phyloP scores from a whole-genome alignment of 2,329 filamentous ascomycete genomes.

The Penicillium sp. region DNA sequence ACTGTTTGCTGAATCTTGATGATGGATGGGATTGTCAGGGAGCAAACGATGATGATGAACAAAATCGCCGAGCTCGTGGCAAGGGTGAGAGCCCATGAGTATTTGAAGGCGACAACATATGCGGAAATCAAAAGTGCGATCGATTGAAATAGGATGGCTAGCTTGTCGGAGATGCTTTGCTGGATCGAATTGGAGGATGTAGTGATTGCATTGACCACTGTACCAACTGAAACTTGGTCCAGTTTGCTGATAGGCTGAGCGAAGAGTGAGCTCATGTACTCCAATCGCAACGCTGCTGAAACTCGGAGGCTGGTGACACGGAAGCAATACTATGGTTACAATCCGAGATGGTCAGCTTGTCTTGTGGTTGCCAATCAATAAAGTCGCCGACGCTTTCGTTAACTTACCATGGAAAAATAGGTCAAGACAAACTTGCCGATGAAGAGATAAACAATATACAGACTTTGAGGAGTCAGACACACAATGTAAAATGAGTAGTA shows the following conservation, averaged over 20 bases:
- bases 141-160: constrained; percentile 50
- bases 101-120: constrained; percentile 57
- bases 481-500: neutral
- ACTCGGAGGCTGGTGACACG: constrained; percentile 56
- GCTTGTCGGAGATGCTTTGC: constrained; percentile 58
- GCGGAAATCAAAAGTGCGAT: constrained; percentile 49
- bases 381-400: too few species aligned
- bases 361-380: too few species aligned
- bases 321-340: constrained; percentile 47
- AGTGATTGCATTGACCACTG: constrained; percentile 57
- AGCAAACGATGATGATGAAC: constrained; percentile 43
- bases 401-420: constrained; percentile 58
- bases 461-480: constrained; percentile 36
- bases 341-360: neutral
- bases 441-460: constrained; percentile 65
- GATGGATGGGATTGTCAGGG: constrained; percentile 38
- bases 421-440: constrained; percentile 58
- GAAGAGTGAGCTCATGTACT: constrained; percentile 56
- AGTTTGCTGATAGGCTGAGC: constrained; percentile 54
- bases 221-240: constrained; percentile 55
- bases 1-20: constrained; percentile 38
- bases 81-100: constrained; percentile 58
- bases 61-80: constrained; percentile 54
- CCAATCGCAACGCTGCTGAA: constrained; percentile 54
- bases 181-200: constrained; percentile 58